Base-by-base conservation (phyloP, 2,329 filamentous ascomycete genomes). In the Xylariales sp. region DNA sequence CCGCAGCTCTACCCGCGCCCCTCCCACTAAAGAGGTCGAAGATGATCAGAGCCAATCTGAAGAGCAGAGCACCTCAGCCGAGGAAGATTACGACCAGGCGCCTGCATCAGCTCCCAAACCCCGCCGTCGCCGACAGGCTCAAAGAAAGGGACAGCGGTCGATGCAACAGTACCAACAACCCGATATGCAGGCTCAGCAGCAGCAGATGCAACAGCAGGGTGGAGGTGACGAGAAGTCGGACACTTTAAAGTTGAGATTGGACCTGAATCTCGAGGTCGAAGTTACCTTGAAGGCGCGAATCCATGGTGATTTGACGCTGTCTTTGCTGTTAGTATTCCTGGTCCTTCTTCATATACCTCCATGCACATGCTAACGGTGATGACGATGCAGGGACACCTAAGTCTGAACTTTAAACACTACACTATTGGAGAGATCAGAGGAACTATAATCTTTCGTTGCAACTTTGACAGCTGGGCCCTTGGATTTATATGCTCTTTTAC, bases 261-360 rank as follows among this genome's bases (percentile, higher is more conserved):
- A 93, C 57, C 72, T 89, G 46, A 93, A 93, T 62, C 70, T 93
- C 45, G 87, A 93, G 54, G 77, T 93, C 41, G 87, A 93, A 63
- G 86, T 93, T 49, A 84, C 89, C 55, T 74, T 93, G 46, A 93
- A 93, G 72, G 87, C 87, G 16, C 82, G 84, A 63, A 90, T 93
- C 52, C 82, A 89, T 52, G 88, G 88, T 59, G 88, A 94, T 68
- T 66, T 94, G 49, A 88, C 85, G 38, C 64, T 93, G 50, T 84
- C 82, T 49, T 72, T 93, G 52, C 65, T 77, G 73, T 76, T 66
- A 63, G 73, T 70, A n/a, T n/a, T n/a, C n/a, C n/a, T n/a, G n/a
- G n/a, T n/a, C n/a, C n/a, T n/a, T n/a, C n/a, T n/a, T n/a, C n/a
- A n/a, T n/a, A n/a, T n/a, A n/a, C n/a, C n/a, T n/a, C n/a, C n/a